phyloP scores from a whole-genome alignment of 2,329 filamentous ascomycete species.

The Aspergillus alliaceus region DNA sequence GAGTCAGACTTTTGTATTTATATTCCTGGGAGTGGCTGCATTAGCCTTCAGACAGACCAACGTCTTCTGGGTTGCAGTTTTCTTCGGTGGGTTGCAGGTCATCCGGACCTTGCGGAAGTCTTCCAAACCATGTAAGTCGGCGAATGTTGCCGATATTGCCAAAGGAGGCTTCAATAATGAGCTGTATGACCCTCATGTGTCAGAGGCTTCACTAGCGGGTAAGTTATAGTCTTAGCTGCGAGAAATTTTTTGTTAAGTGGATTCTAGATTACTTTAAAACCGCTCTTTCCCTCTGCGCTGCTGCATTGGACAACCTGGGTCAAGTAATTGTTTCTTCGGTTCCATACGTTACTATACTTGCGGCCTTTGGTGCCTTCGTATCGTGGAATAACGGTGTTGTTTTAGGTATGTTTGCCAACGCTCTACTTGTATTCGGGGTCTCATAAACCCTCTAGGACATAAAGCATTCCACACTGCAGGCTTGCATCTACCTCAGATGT shows the following conservation, averaged over 20 bases:
- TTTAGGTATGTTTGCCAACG: constrained; percentile 59
- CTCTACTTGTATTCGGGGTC: not conserved
- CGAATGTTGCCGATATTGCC: constrained; percentile 30
- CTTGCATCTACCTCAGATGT: constrained; percentile 84
- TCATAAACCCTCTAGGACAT: constrained; percentile 61
- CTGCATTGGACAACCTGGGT: constrained; percentile 48
- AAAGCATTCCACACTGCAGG: constrained; percentile 93
- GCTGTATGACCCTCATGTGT: constrained; percentile 52
- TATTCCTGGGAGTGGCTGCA: constrained; percentile 63
- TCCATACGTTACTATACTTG: constrained; percentile 63
- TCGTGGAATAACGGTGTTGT: constrained; percentile 89
- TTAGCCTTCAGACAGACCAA: constrained; percentile 90
- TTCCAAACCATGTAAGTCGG: constrained; percentile 27
- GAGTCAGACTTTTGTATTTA: constrained; percentile 35
- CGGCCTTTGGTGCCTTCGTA: constrained; percentile 72
- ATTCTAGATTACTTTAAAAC: constrained; percentile 49
- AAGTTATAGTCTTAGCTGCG: constrained; percentile 15
- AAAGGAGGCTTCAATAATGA: constrained; percentile 37
- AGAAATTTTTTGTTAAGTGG: constrained; percentile 25
- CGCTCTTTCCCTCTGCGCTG: constrained; percentile 64
- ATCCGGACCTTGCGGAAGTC: constrained; percentile 35
- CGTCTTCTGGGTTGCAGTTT: constrained; percentile 80
- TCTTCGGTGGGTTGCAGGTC: constrained; percentile 47
- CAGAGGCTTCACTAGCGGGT: constrained; percentile 53
- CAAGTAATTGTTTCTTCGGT: constrained; percentile 40